Evolutionary conservation across 495 filamentous ascomycete genomes (phyloP).

Genomic region (Daldinia caldariorum): DNA sequence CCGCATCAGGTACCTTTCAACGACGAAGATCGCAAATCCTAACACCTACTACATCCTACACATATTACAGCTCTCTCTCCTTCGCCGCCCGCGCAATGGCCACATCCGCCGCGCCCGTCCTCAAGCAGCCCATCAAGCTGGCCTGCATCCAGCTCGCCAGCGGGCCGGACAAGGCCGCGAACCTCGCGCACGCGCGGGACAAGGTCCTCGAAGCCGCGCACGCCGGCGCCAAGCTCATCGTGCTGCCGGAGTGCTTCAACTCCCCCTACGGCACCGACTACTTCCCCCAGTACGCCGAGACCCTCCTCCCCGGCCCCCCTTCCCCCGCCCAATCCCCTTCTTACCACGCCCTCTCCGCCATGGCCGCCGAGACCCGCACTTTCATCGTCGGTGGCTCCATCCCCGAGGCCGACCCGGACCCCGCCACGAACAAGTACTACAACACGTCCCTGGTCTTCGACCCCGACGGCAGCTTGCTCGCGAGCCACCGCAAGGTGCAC

Average conservation of each 20-base stretch:
- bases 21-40: background rate
- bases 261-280: constrained; percentile 91
- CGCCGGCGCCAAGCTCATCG: constrained; percentile 78
- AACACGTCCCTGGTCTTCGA: constrained; percentile 90
- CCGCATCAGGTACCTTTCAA: background rate
- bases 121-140: constrained; percentile 80
- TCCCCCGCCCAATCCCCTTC: constrained; percentile 74
- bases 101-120: constrained; percentile 63
- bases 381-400: constrained; percentile 94
- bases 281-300: constrained; percentile 93
- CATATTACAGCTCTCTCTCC: background rate
- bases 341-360: constrained; percentile 82
- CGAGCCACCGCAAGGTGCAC: constrained; percentile 91
- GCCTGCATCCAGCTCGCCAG: constrained; percentile 84
- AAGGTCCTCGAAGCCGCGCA: constrained; percentile 85
- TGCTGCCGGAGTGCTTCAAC: constrained; percentile 92
- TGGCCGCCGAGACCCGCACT: constrained; percentile 77
- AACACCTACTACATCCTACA: no score
- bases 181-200: constrained; percentile 80
- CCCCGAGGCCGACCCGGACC: constrained; percentile 71
- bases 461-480: constrained; percentile 79
- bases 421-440: constrained; percentile 73
- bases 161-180: constrained; percentile 82
- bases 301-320: constrained; percentile 80
- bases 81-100: constrained; percentile 53